phyloP scores from a whole-genome alignment of 192 early-diverging fungal genomes.

The Mortierella antarctica region DNA sequence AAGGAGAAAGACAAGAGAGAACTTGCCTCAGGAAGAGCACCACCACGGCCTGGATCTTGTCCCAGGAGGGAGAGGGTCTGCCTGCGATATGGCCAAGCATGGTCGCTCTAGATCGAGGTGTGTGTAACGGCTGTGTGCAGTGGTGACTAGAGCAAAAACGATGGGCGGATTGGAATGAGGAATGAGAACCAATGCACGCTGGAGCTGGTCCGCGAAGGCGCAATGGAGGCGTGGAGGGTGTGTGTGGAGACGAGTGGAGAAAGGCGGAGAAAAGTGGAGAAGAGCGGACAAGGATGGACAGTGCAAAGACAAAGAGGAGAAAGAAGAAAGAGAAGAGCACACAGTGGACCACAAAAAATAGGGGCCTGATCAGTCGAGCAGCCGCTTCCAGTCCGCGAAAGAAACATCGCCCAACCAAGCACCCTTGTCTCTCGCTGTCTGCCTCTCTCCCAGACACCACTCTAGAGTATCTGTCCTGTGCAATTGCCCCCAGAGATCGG shows the following conservation, averaged over 20 bases:
- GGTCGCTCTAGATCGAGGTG: not conserved
- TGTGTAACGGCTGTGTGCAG: not conserved
- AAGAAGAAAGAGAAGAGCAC: not conserved
- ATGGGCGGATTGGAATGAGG: not conserved
- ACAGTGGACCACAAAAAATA: not conserved
- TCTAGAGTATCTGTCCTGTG: not conserved
- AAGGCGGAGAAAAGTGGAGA: not conserved
- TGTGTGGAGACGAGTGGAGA: not conserved
- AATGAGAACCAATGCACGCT: not conserved
- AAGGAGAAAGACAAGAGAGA: not conserved
- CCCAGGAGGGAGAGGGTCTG: constrained; percentile 87
- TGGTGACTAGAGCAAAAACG: not conserved
- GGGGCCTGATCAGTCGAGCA: not conserved
- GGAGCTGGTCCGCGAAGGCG: not conserved
- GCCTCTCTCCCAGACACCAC: too few species aligned
- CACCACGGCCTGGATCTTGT: constrained; percentile 80
- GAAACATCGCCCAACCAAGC: too few species aligned
- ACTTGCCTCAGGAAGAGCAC: constrained; percentile 61
- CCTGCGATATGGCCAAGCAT: constrained; percentile 96
- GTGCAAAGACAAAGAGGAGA: not conserved
- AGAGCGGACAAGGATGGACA: not conserved
- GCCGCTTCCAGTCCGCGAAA: not conserved
- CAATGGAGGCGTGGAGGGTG: not conserved
- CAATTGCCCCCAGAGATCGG: too few species aligned
- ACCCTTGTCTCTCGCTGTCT: too few species aligned